Conservation (phyloP, 2,329 filamentous ascomycete species). For the Trichoderma semiorbis region DNA sequence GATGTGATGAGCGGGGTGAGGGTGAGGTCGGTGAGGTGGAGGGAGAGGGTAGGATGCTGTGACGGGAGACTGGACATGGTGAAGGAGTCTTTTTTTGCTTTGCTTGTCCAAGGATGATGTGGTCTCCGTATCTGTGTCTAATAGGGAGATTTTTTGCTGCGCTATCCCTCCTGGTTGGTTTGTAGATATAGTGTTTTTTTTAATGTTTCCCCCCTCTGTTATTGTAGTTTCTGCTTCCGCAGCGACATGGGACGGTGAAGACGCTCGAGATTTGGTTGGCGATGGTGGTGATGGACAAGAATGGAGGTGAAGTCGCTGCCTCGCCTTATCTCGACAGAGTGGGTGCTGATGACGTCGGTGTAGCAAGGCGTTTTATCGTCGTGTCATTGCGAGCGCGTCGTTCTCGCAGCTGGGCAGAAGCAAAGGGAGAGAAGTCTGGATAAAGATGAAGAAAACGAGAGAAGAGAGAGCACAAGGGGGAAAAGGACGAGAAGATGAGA, state of each 20-base stretch:
- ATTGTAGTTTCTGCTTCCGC: neutral
- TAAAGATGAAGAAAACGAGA: neutral
- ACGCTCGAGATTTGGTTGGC: neutral
- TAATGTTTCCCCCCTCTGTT: neutral
- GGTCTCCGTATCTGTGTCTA: neutral
- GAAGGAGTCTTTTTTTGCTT: neutral
- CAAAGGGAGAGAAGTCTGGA: neutral
- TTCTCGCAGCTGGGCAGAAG: neutral
- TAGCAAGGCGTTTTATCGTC: conserved; percentile 3
- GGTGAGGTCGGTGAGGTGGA: conserved; percentile 56
- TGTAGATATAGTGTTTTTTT: neutral
- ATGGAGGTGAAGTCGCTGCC: neutral
- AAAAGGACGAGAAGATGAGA: neutral
- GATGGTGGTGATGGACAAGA: neutral
- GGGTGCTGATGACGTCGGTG: conserved; percentile 16
- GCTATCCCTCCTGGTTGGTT: neutral
- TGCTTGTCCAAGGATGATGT: neutral
- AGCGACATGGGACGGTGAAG: neutral
- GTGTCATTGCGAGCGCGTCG: neutral
- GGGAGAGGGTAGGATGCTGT: conserved; percentile 49
- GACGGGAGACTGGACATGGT: conserved; percentile 40
- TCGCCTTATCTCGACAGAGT: conserved; percentile 8
- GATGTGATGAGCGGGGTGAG: conserved; percentile 57
- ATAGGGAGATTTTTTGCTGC: neutral
- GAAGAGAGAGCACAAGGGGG: neutral